Evolutionary conservation across 345 rosid genomes (phyloP), one percentile per base, ranked within the genome.

Genomic region (Eutrema yunnanense): DNA sequence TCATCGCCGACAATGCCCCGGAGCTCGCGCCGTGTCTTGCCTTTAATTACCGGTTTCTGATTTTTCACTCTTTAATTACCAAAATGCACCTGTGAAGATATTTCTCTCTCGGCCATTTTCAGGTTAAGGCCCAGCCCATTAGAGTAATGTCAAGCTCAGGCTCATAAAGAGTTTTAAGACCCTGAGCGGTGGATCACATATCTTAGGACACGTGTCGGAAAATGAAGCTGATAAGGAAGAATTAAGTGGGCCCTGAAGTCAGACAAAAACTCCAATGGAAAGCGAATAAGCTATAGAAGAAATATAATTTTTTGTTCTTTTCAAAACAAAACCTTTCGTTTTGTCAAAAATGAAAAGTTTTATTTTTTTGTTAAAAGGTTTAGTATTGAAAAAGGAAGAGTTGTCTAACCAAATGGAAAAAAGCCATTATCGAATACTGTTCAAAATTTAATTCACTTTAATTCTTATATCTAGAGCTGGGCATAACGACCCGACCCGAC

Each of bases 1-100:
- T 78, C 77, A 79, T 51, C 61, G 47, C 67, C 61, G 75, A 33
- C 43, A 1, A 56, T 6, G 3, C 41, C 8, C 71, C 19, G 52
- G 65, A 5, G 34, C 62, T 33, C 48, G 16, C 57, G 73, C 13
- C 40, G 67, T 49, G 62, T n/a, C 19, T 49, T 26, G n/a, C 55
- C 16, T 37, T 33, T 22, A 36, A 8, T 8, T 5, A 38, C 59
- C 37, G 2, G 38, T 46, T 16, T 30, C 6, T n/a, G 38, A 41
- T 56, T n/a, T 4, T n/a, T 5, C 10, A 30, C 14, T 6, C 5
- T 1, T 50, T 3, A 63, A 33, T 37, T 50, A 50, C 70, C 36
- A 37, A 34, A 50, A 37, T 37, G 14, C 37, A 36, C 22, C 36
- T 22, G 3, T 33, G 33, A 6, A 9, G 9, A 5, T 29, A 6